Percentiles rank a stretch among this genome's conserved stretches.
These are phyloP conservation scores for Tuber calosporum DNA, from an alignment of 495 filamentous ascomycete species.

Conservation along the genomic window DNA sequence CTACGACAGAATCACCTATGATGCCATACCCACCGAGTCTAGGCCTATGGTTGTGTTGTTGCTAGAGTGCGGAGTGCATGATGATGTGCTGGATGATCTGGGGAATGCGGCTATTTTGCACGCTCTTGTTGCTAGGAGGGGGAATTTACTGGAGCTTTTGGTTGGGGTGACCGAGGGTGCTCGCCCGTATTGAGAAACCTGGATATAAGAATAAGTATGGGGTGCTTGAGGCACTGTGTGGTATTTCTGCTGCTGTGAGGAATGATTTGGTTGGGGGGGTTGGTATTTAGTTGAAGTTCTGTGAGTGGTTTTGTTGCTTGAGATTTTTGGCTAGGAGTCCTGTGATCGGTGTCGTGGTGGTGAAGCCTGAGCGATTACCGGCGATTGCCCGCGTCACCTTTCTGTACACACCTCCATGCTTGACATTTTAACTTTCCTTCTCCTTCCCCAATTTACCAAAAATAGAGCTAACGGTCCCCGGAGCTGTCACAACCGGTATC, in stretches of 20 bases:
- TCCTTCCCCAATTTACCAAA: background rate
- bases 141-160: background rate
- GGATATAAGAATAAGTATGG: background rate
- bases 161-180: background rate
- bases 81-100: background rate
- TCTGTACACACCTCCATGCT: background rate
- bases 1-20: background rate
- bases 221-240: background rate
- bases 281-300: background rate
- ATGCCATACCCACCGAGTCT: background rate
- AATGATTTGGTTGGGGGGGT: background rate
- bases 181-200: background rate
- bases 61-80: background rate
- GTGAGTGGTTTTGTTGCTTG: background rate
- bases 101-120: background rate
- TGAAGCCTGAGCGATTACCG: background rate
- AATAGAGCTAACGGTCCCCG: background rate
- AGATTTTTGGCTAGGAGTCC: background rate
- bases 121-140: background rate
- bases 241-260: background rate
- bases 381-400: background rate
- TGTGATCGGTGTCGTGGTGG: background rate
- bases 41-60: background rate
- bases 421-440: background rate
- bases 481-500: background rate